These are phyloP conservation scores for Pyricularia grisea DNA, from an alignment of 2,329 filamentous ascomycete species.

Conservation along the genomic window DNA sequence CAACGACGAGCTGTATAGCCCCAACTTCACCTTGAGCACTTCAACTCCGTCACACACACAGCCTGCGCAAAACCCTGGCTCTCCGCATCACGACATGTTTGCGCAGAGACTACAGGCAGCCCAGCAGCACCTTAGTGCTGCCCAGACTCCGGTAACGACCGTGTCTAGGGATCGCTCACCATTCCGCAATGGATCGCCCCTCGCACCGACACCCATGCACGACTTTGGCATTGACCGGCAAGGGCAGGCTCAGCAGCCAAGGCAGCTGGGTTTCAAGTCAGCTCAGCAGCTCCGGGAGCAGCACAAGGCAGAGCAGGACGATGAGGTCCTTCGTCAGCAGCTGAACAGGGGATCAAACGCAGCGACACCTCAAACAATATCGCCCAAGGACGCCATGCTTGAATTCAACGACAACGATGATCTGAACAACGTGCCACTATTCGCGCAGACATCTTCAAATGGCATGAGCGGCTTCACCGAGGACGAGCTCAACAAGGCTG, in stretches of 20 bases:
- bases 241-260: slow-evolving; percentile 8
- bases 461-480: slow-evolving; percentile 25
- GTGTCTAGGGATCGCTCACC: slow-evolving; percentile 64
- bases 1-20: slow-evolving; percentile 76
- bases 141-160: slow-evolving; percentile 37
- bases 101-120: slow-evolving; percentile 70
- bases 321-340: slow-evolving; percentile 32
- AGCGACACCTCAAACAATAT: slow-evolving; percentile 72
- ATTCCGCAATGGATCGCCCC: slow-evolving; percentile 63
- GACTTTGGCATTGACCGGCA: slow-evolving; percentile 27
- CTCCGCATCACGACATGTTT: slow-evolving; percentile 53
- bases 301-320: slow-evolving; percentile 50
- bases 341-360: slow-evolving; percentile 14
- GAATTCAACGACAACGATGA: slow-evolving; percentile 74
- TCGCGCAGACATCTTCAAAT: slow-evolving; percentile 46
- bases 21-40: slow-evolving; percentile 50
- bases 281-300: slow-evolving; percentile 53
- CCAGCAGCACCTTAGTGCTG: slow-evolving; percentile 60
- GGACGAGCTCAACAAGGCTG: slow-evolving; percentile 28
- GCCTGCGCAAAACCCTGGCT: slow-evolving; percentile 31
- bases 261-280: slow-evolving; percentile 35
- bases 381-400: slow-evolving; percentile 82
- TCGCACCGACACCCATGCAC: slow-evolving; percentile 35
- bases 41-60: slow-evolving; percentile 37
- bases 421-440: slow-evolving; percentile 56